Conservation (phyloP, 2,329 filamentous ascomycete species). For the Aspergillus thermomutatus region DNA sequence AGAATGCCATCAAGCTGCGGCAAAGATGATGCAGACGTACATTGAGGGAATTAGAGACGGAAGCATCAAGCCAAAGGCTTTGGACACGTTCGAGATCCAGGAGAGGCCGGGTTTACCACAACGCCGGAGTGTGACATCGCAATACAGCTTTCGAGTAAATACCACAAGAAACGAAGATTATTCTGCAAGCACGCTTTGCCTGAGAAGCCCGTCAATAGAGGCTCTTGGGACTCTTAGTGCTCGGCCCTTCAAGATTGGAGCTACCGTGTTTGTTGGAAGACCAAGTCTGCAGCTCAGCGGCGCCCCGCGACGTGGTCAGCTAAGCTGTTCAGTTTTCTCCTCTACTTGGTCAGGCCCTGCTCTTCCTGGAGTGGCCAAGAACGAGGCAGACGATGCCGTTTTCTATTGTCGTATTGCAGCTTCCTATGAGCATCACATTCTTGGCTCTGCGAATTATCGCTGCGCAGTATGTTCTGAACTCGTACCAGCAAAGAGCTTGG, state of each 20-base stretch:
- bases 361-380: slow-evolving; percentile 2
- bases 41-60: neutral
- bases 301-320: slow-evolving; percentile 5
- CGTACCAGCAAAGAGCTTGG: slow-evolving; percentile 11
- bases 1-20: slow-evolving; percentile 3
- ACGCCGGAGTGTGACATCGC: neutral
- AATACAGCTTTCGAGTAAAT: neutral
- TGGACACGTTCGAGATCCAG: neutral
- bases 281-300: slow-evolving; percentile 11
- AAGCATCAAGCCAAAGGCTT: neutral
- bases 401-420: slow-evolving; percentile 15
- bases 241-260: slow-evolving; percentile 5
- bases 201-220: neutral
- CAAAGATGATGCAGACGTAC: slow-evolving; percentile 1
- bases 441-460: slow-evolving; percentile 15
- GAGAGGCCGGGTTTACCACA: neutral
- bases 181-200: neutral
- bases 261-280: slow-evolving; percentile 14
- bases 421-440: slow-evolving; percentile 16
- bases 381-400: slow-evolving; percentile 7
- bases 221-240: neutral
- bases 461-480: slow-evolving; percentile 18
- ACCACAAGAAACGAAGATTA: neutral
- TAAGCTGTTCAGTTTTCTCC: slow-evolving; percentile 16
- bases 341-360: slow-evolving; percentile 15